Percentiles rank a stretch among this genome's conserved stretches.
Evolutionary conservation across 306 rosid genomes (phyloP).

Genomic region (Prunus salicina): DNA sequence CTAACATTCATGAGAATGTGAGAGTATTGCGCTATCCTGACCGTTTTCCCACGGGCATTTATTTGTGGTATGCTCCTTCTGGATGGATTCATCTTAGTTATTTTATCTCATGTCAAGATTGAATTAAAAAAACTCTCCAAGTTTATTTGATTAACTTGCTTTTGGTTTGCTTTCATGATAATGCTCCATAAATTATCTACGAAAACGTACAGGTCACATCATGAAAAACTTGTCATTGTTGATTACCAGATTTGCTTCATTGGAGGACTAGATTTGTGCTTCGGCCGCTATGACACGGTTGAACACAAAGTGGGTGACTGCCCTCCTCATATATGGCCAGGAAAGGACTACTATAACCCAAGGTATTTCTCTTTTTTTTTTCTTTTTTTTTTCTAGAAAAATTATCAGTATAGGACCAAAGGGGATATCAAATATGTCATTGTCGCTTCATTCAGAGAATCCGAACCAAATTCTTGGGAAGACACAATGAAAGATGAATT

Average conservation of each 20-base stretch:
- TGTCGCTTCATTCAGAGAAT: slow-evolving; percentile 31
- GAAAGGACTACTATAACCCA: slow-evolving; percentile 55
- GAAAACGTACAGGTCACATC: slow-evolving; percentile 44
- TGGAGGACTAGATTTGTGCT: slow-evolving; percentile 53
- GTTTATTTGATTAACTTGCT: neutral
- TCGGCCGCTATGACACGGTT: slow-evolving; percentile 46
- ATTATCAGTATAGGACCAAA: neutral
- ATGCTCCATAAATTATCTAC: neutral
- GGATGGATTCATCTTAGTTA: neutral
- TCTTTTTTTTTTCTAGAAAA: neutral
- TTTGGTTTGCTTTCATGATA: neutral
- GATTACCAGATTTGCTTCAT: slow-evolving; percentile 47
- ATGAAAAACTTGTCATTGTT: slow-evolving; percentile 48
- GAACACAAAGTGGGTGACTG: slow-evolving; percentile 47
- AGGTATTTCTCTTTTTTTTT: slow-evolving; percentile 18
- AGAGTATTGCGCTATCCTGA: slow-evolving; percentile 44
- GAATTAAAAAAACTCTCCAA: neutral
- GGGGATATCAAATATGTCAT: neutral
- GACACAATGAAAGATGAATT: slow-evolving; percentile 45
- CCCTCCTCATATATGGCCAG: slow-evolving; percentile 49
- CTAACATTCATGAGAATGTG: slow-evolving; percentile 44
- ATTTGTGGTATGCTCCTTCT: slow-evolving; percentile 36
- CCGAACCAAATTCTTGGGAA: slow-evolving; percentile 61
- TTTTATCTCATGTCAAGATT: neutral
- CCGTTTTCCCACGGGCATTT: slow-evolving; percentile 44